A percentile compares a stretch with the other conserved stretches of the same genome.
Evolutionary conservation across 352 stramenopile species (phyloP).

Genomic region (Pythium insidiosum): DNA sequence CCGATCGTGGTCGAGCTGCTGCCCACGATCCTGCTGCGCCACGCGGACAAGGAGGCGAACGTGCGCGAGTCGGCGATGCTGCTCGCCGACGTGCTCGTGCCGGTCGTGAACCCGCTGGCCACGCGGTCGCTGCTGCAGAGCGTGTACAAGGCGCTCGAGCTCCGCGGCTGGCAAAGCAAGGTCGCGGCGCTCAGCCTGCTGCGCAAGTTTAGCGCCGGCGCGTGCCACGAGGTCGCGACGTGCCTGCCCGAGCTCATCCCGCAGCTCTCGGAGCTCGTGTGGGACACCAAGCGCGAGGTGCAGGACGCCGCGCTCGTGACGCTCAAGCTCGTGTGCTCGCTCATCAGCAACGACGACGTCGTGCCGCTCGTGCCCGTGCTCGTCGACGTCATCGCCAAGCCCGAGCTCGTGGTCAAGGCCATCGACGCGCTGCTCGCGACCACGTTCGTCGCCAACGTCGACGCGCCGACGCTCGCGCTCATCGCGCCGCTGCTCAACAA

Average conservation of each 20-base stretch:
- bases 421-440: slow-evolving; percentile 88
- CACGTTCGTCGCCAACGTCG: slow-evolving; percentile 90
- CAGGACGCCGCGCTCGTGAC: slow-evolving; percentile 66
- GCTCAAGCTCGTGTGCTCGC: slow-evolving; percentile 79
- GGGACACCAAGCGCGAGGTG: slow-evolving; percentile 93
- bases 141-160: slow-evolving; percentile 45
- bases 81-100: slow-evolving; percentile 23
- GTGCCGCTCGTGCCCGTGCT: slow-evolving; percentile 84
- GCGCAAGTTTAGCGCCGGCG: slow-evolving; percentile 52
- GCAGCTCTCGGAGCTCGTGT: slow-evolving; percentile 83
- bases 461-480: slow-evolving; percentile 86
- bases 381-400: slow-evolving; percentile 88
- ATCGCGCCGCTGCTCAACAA: slow-evolving; percentile 88
- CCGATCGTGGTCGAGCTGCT: slow-evolving; percentile 47
- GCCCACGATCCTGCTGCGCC: slow-evolving; percentile 40
- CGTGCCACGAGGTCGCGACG: slow-evolving; percentile 60
- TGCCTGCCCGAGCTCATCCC: slow-evolving; percentile 89
- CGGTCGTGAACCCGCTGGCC: slow-evolving; percentile 48
- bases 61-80: slow-evolving; percentile 33
- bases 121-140: slow-evolving; percentile 48
- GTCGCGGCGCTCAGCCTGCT: slow-evolving; percentile 75
- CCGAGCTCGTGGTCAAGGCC: slow-evolving; percentile 86
- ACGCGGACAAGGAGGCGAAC: slow-evolving; percentile 50
- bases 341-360: slow-evolving; percentile 89
- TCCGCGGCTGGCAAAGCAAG: slow-evolving; percentile 87